Base-by-base conservation (phyloP, 2,329 filamentous ascomycete species). In the Diaporthe sp. region DNA sequence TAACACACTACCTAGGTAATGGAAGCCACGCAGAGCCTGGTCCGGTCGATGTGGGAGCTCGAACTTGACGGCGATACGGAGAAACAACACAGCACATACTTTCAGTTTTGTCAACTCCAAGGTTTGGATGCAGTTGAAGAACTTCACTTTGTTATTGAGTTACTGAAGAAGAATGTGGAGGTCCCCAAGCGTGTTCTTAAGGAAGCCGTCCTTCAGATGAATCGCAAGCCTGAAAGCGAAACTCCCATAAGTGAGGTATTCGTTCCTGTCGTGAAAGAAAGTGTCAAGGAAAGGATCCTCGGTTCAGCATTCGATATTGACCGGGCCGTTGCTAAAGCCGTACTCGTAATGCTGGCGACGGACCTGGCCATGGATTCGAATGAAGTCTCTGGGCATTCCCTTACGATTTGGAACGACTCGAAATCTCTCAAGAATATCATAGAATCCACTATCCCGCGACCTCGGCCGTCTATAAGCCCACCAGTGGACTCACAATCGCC, bases 311-410 rank as follows among this genome's bases (percentile, higher is more conserved):
- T 58, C 6, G 55, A 58, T 58, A 5, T n/a, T 33, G n/a, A 58
- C 55, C 55, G 55, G 8, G 55, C 33, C n/a, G 30, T 58, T n/a
- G 30, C 55, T 9, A 58, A 58, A 58, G 55, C 55, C 30, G 55
- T 38, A 28, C 55, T 38, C 19, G 22, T 58, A 17, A 58, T 58
- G 55, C 19, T 58, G 4, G 55, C 55, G 33, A 58, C 55, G 15
- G 55, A 58, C 4, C 55, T 58, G 15, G 55, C 55, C 55, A 58
- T 58, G 55, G 55, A 58, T n/a, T 58, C 55, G 2, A 58, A 58
- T n/a, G 55, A 58, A 22, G 55, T 58, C 55, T 58, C 55, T 5
- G 55, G 55, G 19, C 55, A 58, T 15, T 58, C 55, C n/a, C 55
- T 58, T n/a, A 38, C 55, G 9, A 19, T 58, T 6, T 58, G 55